Conservation (phyloP, 768 basidiomycete genomes). For the Dentipellis sp. region DNA sequence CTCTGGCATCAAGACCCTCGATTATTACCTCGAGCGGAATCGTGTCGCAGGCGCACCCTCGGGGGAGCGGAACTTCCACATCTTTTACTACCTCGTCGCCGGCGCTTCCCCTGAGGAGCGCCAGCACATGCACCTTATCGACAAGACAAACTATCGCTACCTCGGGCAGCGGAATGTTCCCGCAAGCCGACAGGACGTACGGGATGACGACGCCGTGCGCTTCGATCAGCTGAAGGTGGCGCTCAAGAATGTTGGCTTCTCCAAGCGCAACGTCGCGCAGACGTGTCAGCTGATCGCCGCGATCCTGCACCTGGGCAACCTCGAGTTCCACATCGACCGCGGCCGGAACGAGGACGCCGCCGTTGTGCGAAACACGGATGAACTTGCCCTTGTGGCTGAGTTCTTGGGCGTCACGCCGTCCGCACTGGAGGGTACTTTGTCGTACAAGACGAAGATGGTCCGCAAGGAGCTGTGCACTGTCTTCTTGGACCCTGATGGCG, state of each 20-base stretch:
- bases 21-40: constrained; percentile 91
- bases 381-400: constrained; percentile 78
- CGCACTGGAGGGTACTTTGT: constrained; percentile 70
- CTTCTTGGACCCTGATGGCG: constrained; percentile 91
- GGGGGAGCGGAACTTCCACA: constrained; percentile 95
- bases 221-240: constrained; percentile 94
- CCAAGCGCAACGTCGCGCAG: constrained; percentile 91
- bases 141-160: constrained; percentile 79
- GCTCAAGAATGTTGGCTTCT: constrained; percentile 86
- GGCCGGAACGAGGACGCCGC: constrained; percentile 86
- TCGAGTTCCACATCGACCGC: constrained; percentile 84
- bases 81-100: constrained; percentile 93
- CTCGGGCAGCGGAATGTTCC: constrained; percentile 59
- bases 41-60: constrained; percentile 82
- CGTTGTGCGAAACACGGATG: constrained; percentile 78
- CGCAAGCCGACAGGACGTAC: constrained; percentile 34
- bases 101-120: constrained; percentile 86
- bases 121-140: constrained; percentile 75
- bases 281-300: constrained; percentile 92
- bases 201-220: constrained; percentile 75
- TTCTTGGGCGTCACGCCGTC: constrained; percentile 77
- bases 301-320: constrained; percentile 92
- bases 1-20: constrained; percentile 86
- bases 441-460: constrained; percentile 87
- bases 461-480: constrained; percentile 97